Percentiles rank a stretch among this genome's conserved stretches.
Evolutionary conservation across 148 eudicot species (phyloP).

Genomic region (Cornus controversa): DNA sequence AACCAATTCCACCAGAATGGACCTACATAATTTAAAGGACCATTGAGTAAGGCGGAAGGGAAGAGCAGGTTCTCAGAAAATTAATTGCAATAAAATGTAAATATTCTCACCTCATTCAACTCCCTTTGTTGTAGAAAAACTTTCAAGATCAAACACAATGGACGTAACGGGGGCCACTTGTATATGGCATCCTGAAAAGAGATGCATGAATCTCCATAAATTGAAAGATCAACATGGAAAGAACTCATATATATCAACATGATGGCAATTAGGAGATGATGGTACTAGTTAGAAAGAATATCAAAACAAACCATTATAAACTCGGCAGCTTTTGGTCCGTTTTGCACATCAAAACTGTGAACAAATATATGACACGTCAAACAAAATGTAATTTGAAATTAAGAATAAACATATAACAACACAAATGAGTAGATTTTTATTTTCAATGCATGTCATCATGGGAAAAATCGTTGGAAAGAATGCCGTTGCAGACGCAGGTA

Average conservation of each 20-base stretch:
- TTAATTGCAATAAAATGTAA: neutral
- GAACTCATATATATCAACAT: neutral
- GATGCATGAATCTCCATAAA: neutral
- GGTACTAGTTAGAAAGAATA: neutral
- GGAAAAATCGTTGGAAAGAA: neutral
- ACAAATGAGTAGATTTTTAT: neutral
- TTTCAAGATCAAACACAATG: conserved; percentile 90
- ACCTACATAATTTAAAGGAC: conserved; percentile 43
- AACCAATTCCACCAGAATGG: conserved; percentile 92
- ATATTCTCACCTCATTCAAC: conserved; percentile 66
- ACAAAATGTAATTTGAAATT: conserved; percentile 6
- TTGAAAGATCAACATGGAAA: neutral
- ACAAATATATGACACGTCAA: conserved; percentile 12
- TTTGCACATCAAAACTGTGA: conserved; percentile 83
- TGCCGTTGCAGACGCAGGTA: neutral
- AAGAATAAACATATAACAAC: neutral
- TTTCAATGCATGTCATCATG: neutral
- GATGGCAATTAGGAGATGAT: neutral
- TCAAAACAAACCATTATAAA: conserved; percentile 66
- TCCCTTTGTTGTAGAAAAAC: conserved; percentile 96
- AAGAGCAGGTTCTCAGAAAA: neutral
- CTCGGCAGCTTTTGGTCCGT: conserved; percentile 95
- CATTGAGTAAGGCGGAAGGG: conserved; percentile 1
- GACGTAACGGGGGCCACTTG: conserved; percentile 81
- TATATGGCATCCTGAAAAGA: conserved; percentile 67